Evolutionary conservation across 2,329 filamentous ascomycete species (phyloP), one percentile per base, ranked within the genome.

Genomic region (Colletotrichum godetiae): DNA sequence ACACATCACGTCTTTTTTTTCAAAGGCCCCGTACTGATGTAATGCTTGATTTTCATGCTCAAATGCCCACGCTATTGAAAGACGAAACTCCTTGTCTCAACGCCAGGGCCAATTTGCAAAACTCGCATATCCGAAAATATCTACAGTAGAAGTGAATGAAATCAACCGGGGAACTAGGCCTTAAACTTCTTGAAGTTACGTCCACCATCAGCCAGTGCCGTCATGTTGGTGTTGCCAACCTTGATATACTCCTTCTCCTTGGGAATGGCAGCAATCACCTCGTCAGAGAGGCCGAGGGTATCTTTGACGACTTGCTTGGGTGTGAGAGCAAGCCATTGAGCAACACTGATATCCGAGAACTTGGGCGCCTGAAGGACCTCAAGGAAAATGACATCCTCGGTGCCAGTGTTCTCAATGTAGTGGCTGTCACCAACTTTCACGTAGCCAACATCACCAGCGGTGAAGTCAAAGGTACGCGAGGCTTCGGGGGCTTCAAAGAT

Each of bases 381-480:
- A n/a, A 92, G 81, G 77, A 90, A 90, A 5, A 91, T 81, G 10
- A 91, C 80, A 72, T 90, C 87, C 72, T 88, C 87, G 11, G 83
- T 86, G 22, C 89, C 89, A 0, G 86, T 90, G 77, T 91, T 92
- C 81, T 92, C 89, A 22, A 92, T 82, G 75, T 91, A 92, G 78
- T 92, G 90, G 0, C 87, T 86, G 52, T 85, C 84, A 0, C 85
- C 83, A 11, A 86, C 84, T 1, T 89, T 88, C 12, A 92, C 87
- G 73, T 91, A 91, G 0, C 88, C 89, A 0, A 91, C 89, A 72
- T 90, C 88, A 19, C 89, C 89, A 24, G 88, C 88, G 7, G 85
- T 85, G 80, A 89, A 91, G 80, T 91, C 89, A 71, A 90, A 91
- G 0, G 89, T 91, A 59, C 86, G 84, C 1, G 86, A 84, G 2